Conservation (phyloP, 306 rosid species). For the Cicer chorassanicum region DNA sequence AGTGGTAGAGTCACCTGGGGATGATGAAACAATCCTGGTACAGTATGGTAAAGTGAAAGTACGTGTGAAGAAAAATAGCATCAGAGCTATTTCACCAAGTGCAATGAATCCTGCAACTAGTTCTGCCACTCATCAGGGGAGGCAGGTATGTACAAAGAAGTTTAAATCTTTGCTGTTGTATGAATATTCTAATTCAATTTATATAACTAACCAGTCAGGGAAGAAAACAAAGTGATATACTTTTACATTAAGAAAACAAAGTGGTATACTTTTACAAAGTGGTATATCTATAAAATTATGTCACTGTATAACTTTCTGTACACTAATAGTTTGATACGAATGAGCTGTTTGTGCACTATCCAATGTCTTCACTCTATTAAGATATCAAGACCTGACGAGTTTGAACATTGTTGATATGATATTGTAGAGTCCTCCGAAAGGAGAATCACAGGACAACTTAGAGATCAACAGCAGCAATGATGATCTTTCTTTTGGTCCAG, state of each 20-base stretch:
- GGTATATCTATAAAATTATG: background rate
- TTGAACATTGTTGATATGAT: constrained; percentile 37
- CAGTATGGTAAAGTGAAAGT: constrained; percentile 86
- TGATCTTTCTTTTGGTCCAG: constrained; percentile 66
- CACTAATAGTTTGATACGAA: background rate
- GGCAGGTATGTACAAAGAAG: constrained; percentile 59
- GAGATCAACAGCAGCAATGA: constrained; percentile 45
- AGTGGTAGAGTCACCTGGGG: constrained; percentile 69
- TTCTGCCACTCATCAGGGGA: constrained; percentile 52
- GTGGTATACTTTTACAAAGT: constrained; percentile 3
- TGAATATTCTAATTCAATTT: constrained; percentile 11
- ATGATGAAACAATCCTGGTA: constrained; percentile 70
- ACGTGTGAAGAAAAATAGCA: constrained; percentile 77
- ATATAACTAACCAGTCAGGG: constrained; percentile 21
- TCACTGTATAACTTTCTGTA: constrained; percentile 10
- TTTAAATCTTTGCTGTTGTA: constrained; percentile 17
- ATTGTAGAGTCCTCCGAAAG: constrained; percentile 54
- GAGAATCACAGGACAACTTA: constrained; percentile 45
- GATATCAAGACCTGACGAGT: background rate
- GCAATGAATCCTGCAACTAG: constrained; percentile 50
- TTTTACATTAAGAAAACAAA: background rate
- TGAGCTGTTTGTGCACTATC: background rate
- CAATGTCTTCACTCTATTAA: constrained; percentile 7
- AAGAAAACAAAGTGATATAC: constrained; percentile 4
- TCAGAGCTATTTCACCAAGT: constrained; percentile 57